These are phyloP conservation scores for Dictyostelium capitatum DNA, from an alignment of 78 protist species.

Conservation along the genomic window DNA sequence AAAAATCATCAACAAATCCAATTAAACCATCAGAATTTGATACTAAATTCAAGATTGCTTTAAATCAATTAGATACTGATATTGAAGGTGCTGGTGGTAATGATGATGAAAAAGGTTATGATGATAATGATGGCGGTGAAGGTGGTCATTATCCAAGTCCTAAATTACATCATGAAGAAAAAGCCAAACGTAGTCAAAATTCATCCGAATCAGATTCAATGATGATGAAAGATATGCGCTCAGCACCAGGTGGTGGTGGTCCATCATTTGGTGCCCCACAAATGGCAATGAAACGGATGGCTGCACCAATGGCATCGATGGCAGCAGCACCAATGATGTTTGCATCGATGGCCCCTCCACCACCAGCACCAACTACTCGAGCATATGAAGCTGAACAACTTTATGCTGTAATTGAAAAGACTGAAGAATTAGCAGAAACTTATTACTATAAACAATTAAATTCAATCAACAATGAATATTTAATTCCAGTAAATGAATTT, in stretches of 20 bases:
- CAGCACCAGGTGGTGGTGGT: too few species aligned
- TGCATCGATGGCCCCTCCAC: background rate
- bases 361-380: background rate
- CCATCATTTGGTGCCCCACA: constrained; percentile 12
- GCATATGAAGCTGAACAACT: constrained; percentile 5
- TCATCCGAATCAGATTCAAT: background rate
- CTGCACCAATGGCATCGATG: background rate
- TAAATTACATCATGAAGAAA: too few species aligned
- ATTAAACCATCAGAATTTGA: constrained; percentile 44
- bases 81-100: background rate
- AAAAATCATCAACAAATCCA: background rate
- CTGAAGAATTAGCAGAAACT: constrained; percentile 76
- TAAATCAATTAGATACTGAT: constrained; percentile 44
- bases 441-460: constrained; percentile 58
- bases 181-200: too few species aligned
- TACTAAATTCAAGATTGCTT: constrained; percentile 42
- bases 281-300: background rate
- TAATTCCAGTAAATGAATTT: constrained; percentile 31
- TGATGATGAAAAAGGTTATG: background rate
- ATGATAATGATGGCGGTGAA: background rate
- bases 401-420: constrained; percentile 54
- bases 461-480: background rate
- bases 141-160: constrained; percentile 10
- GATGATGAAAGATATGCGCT: background rate
- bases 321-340: background rate